Percentiles rank a stretch among this genome's conserved stretches.
Evolutionary conservation across 495 filamentous ascomycete species (phyloP).

Genomic region (Aspergillus steynii): DNA sequence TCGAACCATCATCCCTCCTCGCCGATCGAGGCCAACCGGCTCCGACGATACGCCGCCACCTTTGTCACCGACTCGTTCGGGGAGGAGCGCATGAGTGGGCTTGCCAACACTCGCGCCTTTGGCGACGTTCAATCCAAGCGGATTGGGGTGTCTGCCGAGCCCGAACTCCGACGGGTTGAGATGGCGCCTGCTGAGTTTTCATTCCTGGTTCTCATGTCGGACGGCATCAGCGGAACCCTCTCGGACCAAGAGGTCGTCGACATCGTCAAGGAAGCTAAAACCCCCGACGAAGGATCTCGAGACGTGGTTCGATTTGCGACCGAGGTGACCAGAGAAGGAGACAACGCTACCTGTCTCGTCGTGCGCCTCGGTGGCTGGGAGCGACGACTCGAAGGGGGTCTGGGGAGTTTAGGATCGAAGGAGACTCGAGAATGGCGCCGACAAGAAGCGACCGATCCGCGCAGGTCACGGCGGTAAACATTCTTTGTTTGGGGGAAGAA

Average conservation of each 20-base stretch:
- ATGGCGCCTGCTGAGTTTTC: conserved; percentile 77
- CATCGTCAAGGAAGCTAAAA: conserved; percentile 87
- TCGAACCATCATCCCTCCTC: conserved; percentile 88
- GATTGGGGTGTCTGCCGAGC: conserved; percentile 90
- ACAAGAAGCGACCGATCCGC: conserved; percentile 81
- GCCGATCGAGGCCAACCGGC: conserved; percentile 75
- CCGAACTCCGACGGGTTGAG: conserved; percentile 75
- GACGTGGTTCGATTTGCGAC: conserved; percentile 83
- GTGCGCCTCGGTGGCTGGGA: conserved; percentile 94
- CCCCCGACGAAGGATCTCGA: conserved; percentile 79
- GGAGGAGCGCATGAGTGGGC: conserved; percentile 89
- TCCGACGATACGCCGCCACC: conserved; percentile 80
- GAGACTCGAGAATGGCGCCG: conserved; percentile 84
- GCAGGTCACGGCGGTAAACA: conserved; percentile 59
- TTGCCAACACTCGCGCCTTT: conserved; percentile 92
- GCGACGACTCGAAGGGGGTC: conserved; percentile 80
- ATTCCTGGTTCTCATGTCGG: conserved; percentile 84
- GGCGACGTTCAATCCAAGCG: conserved; percentile 90
- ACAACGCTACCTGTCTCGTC: conserved; percentile 95
- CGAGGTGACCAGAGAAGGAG: conserved; percentile 77
- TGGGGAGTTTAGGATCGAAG: conserved; percentile 86
- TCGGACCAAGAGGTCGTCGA: conserved; percentile 94
- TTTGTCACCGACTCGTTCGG: conserved; percentile 96
- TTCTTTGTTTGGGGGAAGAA: neutral
- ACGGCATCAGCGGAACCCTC: conserved; percentile 81